phyloP scores from a whole-genome alignment of 108 stramenopile species.

The Mayamaea pseudoterrestris region DNA sequence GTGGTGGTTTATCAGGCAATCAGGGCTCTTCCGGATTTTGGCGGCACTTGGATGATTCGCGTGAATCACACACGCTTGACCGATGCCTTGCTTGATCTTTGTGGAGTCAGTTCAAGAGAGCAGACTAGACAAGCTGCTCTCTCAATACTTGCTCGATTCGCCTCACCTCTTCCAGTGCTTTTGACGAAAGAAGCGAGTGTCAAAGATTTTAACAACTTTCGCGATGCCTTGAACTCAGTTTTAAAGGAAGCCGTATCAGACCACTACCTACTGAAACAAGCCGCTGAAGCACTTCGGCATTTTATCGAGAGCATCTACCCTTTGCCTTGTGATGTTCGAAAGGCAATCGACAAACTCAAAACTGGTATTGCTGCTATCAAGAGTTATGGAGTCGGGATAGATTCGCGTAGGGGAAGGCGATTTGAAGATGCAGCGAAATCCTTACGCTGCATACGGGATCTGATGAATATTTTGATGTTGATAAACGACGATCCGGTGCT shows the following conservation, averaged over 20 bases:
- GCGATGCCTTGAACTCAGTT: slow-evolving; percentile 16
- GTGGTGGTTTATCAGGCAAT: slow-evolving; percentile 45
- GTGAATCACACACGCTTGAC: slow-evolving; percentile 48
- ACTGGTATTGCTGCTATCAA: slow-evolving; percentile 12
- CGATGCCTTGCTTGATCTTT: slow-evolving; percentile 65
- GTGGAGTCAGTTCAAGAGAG: slow-evolving; percentile 50
- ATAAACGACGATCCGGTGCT: slow-evolving; percentile 26
- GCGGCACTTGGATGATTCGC: slow-evolving; percentile 41
- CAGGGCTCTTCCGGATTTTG: slow-evolving; percentile 9
- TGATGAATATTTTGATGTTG: slow-evolving; percentile 29
- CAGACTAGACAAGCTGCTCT: slow-evolving; percentile 22
- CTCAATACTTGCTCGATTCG: slow-evolving; percentile 37
- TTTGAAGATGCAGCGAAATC: slow-evolving; percentile 38
- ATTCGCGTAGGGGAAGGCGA: slow-evolving; percentile 22
- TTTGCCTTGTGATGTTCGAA: slow-evolving; percentile 34
- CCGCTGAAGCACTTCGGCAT: slow-evolving; percentile 25
- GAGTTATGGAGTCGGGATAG: slow-evolving; percentile 1
- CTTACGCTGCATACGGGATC: slow-evolving; percentile 27
- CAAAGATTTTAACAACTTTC: slow-evolving; percentile 17
- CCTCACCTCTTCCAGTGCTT: slow-evolving; percentile 32
- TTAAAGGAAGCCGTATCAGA: slow-evolving; percentile 19
- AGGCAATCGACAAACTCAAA: slow-evolving; percentile 35
- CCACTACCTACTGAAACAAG: slow-evolving; percentile 30
- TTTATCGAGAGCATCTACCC: slow-evolving; percentile 43
- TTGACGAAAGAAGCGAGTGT: slow-evolving; percentile 14